These are phyloP conservation scores for Lindgomyces ingoldianus DNA, from an alignment of 495 filamentous ascomycete genomes.

Conservation along the genomic window DNA sequence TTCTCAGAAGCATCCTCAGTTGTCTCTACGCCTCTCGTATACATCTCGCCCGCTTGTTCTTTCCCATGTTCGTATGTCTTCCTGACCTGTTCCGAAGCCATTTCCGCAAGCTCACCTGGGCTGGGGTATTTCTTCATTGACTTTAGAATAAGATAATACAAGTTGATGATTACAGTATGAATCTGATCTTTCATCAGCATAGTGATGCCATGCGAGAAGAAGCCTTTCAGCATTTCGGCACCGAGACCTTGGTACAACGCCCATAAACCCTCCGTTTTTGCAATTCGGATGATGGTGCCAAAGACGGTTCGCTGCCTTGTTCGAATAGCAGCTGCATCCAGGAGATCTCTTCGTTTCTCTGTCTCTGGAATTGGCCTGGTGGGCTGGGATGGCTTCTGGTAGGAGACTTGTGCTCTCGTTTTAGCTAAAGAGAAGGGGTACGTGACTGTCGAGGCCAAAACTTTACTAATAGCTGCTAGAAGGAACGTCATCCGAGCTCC, in stretches of 20 bases:
- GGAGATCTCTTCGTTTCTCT: constrained; percentile 5
- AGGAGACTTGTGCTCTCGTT: constrained; percentile 63
- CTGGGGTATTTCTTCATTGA: constrained; percentile 38
- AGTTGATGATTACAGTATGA: constrained; percentile 70
- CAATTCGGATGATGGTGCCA: constrained; percentile 62
- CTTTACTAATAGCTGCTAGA: constrained; percentile 79
- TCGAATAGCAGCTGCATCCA: constrained; percentile 2
- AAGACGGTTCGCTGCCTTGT: constrained; percentile 58
- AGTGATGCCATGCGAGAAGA: constrained; percentile 84
- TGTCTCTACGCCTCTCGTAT: constrained; percentile 1
- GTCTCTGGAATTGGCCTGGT: constrained; percentile 25
- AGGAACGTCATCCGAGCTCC: constrained; percentile 61
- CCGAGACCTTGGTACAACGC: constrained; percentile 76
- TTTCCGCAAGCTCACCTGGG: constrained; percentile 39
- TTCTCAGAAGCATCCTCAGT: constrained; percentile 13
- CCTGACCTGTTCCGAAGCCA: constrained; percentile 30
- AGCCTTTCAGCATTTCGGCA: constrained; percentile 79
- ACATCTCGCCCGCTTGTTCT: background rate
- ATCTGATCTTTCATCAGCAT: constrained; percentile 84
- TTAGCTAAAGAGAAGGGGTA: constrained; percentile 88
- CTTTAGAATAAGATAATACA: constrained; percentile 59
- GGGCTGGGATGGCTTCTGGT: constrained; percentile 17
- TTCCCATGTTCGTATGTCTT: constrained; percentile 2
- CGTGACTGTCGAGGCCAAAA: constrained; percentile 73
- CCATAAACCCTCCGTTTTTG: constrained; percentile 63